Base-by-base conservation (phyloP, 768 basidiomycete species). In the Boletus patriciae region DNA sequence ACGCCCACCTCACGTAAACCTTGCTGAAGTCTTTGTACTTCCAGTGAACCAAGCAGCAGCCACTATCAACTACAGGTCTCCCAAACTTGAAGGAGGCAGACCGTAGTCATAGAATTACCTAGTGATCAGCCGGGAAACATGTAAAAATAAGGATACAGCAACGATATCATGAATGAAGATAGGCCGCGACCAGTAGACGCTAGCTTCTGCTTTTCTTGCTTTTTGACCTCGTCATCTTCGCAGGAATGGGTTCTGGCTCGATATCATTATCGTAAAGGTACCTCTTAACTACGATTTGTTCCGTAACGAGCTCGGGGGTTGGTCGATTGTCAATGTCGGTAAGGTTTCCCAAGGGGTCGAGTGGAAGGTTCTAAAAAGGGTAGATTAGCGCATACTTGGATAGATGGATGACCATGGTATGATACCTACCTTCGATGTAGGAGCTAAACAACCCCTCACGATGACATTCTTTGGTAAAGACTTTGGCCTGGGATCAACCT, bases 1-100 rank as follows among this genome's bases (percentile, higher is more conserved):
- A 12, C 86, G 95, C 41, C 95, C 95, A 12, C 80, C 90, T 40
- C 95, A 96, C 67, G 92, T 98, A 44, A 94, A 98, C 69, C 80
- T 98, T 42, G 93, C 92, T 1, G 88, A 94, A 66, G 73, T 90
- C 12, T 82, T 84, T 54, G 79, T 92, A 44, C 82, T 91, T 62
- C 90, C 90, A 2, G 86, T 87, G 31, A 90, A 90, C 69, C 90
- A 92, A 75, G 90, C 90, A 34, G 78, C 81, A 58, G 81, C 87
- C 25, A 84, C 79, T 23, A 70, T 90, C 62, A 82, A 75, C 62
- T 86, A 87, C 74, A 77, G 83, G 58, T 76, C 75, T 41, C 72
- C 60, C 29, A 59, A 37, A 21, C 46, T 18, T 50, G 61, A 43
- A 61, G 46, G 37, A 54, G 25, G 25, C 5, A 23, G 18, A 31